Evolutionary conservation across 2,329 filamentous ascomycete genomes (phyloP).

Genomic region (Exserohilum turcica): DNA sequence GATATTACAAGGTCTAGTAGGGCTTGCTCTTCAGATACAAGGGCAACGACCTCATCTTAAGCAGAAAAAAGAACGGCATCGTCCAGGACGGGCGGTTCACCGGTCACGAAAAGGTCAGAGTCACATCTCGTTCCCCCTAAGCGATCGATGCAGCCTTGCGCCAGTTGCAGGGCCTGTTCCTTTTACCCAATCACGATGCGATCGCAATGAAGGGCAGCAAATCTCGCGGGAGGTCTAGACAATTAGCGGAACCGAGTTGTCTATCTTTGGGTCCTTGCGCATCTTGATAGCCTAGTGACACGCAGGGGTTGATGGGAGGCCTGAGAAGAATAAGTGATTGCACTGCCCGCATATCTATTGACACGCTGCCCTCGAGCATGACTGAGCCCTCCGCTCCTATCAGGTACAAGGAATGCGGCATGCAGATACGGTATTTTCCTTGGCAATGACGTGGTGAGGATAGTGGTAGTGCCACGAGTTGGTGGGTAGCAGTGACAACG

Average conservation of each 20-base stretch:
- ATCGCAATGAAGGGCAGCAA: constrained; percentile 14
- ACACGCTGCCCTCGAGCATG: constrained; percentile 10
- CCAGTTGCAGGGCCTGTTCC: constrained; percentile 3
- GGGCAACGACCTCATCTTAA: constrained; percentile 31
- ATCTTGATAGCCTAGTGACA: constrained; percentile 10
- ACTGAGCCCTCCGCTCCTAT: not conserved
- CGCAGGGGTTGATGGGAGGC: constrained; percentile 19
- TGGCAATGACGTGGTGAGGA: not conserved
- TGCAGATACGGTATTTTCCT: not conserved
- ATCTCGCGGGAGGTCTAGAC: constrained; percentile 15
- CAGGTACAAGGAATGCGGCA: not conserved
- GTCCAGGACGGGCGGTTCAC: constrained; percentile 25
- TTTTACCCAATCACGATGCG: constrained; percentile 15
- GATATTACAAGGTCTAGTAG: constrained; percentile 15
- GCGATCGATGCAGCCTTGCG: constrained; percentile 26
- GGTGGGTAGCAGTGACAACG: constrained; percentile 1
- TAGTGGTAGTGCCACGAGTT: not conserved
- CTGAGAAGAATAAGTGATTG: constrained; percentile 16
- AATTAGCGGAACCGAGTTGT: constrained; percentile 22
- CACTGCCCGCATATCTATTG: constrained; percentile 18
- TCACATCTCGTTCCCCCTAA: constrained; percentile 26
- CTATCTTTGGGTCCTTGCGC: constrained; percentile 24
- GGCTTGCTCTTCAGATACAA: constrained; percentile 11
- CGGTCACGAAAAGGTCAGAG: constrained; percentile 22
- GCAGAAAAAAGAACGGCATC: constrained; percentile 17